These are phyloP conservation scores for Aspergillus melleus DNA, from an alignment of 2,329 filamentous ascomycete genomes.

Conservation along the genomic window DNA sequence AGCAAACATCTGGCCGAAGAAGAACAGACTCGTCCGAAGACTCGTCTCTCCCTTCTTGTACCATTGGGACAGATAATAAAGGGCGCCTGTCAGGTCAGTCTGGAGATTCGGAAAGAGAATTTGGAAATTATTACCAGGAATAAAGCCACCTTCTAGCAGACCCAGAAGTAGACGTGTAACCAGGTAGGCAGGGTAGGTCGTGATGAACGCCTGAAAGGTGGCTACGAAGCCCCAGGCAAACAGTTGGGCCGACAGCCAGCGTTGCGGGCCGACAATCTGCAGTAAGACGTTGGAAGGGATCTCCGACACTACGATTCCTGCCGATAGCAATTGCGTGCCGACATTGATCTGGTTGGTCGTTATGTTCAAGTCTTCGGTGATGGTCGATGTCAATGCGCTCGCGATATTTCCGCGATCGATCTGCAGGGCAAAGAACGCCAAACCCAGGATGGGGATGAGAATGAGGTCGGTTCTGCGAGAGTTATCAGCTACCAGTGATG, in stretches of 20 bases:
- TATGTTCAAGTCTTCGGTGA: slow-evolving; percentile 52
- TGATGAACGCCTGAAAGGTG: slow-evolving; percentile 57
- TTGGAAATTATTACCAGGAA: slow-evolving; percentile 46
- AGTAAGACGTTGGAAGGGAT: slow-evolving; percentile 56
- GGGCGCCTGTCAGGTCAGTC: background rate
- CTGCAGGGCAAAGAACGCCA: slow-evolving; percentile 32
- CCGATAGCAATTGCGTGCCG: slow-evolving; percentile 53
- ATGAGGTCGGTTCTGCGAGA: slow-evolving; percentile 28
- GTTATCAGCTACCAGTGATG: background rate
- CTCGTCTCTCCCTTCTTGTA: background rate
- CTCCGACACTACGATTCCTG: slow-evolving; percentile 50
- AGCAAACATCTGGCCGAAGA: background rate
- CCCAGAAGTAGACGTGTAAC: slow-evolving; percentile 55
- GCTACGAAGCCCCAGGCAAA: slow-evolving; percentile 56
- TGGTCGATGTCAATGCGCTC: slow-evolving; percentile 55
- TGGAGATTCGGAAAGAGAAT: background rate
- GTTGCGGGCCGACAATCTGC: slow-evolving; percentile 53
- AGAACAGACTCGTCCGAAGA: background rate
- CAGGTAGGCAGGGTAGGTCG: slow-evolving; percentile 49
- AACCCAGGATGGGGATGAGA: slow-evolving; percentile 28
- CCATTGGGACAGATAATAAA: background rate
- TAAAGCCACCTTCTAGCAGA: slow-evolving; percentile 56
- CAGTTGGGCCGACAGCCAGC: slow-evolving; percentile 56
- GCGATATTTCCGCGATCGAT: slow-evolving; percentile 45
- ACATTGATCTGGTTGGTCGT: slow-evolving; percentile 57